Conservation (phyloP, 306 rosid species). For the Medicago ruthenica region DNA sequence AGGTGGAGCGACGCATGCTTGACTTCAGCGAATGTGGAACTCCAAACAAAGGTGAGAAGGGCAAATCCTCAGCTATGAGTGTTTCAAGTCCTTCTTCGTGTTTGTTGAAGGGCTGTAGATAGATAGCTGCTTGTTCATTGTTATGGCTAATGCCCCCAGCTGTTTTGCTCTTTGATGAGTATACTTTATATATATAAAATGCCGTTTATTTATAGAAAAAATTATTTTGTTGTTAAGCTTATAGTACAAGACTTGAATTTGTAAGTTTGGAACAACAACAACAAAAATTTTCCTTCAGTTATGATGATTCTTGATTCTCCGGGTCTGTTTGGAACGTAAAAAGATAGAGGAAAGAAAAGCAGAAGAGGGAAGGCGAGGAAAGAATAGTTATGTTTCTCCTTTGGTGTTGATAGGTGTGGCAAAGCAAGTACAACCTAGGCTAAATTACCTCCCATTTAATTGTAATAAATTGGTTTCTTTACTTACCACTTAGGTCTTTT, state of each 20-base stretch:
- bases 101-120: constrained; percentile 86
- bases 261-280: constrained; percentile 26
- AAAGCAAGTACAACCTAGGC: no score
- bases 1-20: constrained; percentile 85
- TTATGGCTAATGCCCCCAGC: constrained; percentile 22
- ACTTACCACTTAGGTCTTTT: no score
- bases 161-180: constrained; percentile 30
- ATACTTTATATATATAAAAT: constrained; percentile 37
- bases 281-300: constrained; percentile 17
- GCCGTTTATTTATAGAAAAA: neutral
- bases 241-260: constrained; percentile 26
- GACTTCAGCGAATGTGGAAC: constrained; percentile 96
- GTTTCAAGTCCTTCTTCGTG: constrained; percentile 75
- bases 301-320: constrained; percentile 7
- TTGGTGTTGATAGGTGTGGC: no score
- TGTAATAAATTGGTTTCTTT: no score
- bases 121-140: constrained; percentile 38
- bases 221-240: constrained; percentile 5
- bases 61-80: constrained; percentile 54
- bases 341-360: neutral
- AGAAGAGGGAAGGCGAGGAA: no score
- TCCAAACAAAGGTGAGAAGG: constrained; percentile 67
- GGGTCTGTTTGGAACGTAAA: neutral
- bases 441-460: no score
- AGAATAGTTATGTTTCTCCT: no score